Evolutionary conservation across 2,329 filamentous ascomycete genomes (phyloP).

Genomic region (Alternaria gansuensis): DNA sequence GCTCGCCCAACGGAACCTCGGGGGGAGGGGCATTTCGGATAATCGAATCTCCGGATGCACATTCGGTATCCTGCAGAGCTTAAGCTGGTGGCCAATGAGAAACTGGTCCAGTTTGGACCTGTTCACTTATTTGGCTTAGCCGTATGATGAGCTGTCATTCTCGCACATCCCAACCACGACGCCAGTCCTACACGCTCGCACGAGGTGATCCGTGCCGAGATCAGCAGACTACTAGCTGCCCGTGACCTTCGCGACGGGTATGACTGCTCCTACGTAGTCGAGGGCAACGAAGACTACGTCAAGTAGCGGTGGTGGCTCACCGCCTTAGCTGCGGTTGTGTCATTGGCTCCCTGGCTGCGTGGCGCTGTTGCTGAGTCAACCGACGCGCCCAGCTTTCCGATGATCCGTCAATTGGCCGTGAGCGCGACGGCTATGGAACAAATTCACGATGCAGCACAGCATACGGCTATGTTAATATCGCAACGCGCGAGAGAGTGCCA

Average conservation of each 20-base stretch:
- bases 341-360: neutral
- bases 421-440: neutral
- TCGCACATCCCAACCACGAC: constrained; percentile 5
- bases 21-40: no score
- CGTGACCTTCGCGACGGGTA: constrained; percentile 9
- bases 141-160: no score
- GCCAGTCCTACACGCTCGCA: constrained; percentile 11
- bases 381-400: neutral
- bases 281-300: constrained; percentile 19
- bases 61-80: no score
- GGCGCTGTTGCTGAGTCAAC: constrained; percentile 2
- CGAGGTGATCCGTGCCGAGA: constrained; percentile 9
- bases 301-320: constrained; percentile 1
- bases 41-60: no score
- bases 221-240: constrained; percentile 15
- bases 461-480: no score
- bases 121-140: no score
- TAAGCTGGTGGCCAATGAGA: no score
- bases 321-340: neutral
- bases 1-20: no score
- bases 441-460: no score
- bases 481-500: no score
- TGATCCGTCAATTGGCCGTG: no score
- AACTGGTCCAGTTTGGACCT: no score
- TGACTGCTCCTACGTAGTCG: constrained; percentile 21